A percentile compares a stretch with the other conserved stretches of the same genome.
Conservation (phyloP, 1,139 yeast genomes). For the Debaryomyces sp. region DNA sequence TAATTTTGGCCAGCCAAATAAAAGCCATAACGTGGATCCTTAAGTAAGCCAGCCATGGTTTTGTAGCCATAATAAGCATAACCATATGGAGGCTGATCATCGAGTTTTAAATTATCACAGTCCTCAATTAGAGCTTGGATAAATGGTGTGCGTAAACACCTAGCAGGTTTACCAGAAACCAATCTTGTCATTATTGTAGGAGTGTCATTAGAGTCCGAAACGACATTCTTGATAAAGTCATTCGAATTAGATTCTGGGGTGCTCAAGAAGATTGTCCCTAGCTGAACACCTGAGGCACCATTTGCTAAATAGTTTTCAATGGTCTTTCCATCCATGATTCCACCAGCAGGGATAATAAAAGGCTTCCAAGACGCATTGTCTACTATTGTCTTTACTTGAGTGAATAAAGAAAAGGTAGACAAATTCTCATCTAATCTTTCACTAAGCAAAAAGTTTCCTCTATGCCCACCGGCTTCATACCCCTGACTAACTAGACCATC, state of each 20-base stretch:
- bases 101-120: constrained; percentile 7
- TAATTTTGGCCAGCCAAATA: constrained; percentile 39
- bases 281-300: constrained; percentile 51
- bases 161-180: constrained; percentile 43
- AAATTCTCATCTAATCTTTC: constrained; percentile 34
- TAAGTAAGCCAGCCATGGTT: constrained; percentile 16
- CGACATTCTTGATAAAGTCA: constrained; percentile 18
- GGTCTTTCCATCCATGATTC: constrained; percentile 34
- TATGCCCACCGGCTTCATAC: constrained; percentile 58
- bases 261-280: constrained; percentile 49
- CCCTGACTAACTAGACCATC: constrained; percentile 54
- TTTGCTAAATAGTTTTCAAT: constrained; percentile 26
- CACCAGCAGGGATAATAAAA: constrained; percentile 50
- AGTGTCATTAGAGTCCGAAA: constrained; percentile 6
- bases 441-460: constrained; percentile 43
- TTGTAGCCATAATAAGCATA: constrained; percentile 37
- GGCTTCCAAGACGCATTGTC: constrained; percentile 18
- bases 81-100: constrained; percentile 39
- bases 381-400: constrained; percentile 20
- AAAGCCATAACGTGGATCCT: constrained; percentile 28
- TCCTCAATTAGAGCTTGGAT: constrained; percentile 16
- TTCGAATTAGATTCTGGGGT: constrained; percentile 32
- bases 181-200: constrained; percentile 37
- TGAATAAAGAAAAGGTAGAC: constrained; percentile 35
- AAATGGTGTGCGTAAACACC: constrained; percentile 39